Evolutionary conservation across 2,329 filamentous ascomycete species (phyloP).

Genomic region (Juglanconis sp.): DNA sequence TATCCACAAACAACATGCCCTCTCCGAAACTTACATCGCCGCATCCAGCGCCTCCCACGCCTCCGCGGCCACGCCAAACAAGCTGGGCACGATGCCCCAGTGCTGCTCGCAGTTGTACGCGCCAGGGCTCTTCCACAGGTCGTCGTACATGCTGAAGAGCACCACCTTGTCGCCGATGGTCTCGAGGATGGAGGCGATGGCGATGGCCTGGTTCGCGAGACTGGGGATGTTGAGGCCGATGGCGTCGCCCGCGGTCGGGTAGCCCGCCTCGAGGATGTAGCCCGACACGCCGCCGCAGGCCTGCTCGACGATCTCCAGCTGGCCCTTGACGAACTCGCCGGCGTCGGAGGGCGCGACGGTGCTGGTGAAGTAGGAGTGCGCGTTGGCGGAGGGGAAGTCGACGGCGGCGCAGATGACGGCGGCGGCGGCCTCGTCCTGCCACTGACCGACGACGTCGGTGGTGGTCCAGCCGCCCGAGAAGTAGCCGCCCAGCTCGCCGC

Average conservation of each 20-base stretch:
- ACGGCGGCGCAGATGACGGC: constrained; percentile 66
- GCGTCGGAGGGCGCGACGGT: constrained; percentile 60
- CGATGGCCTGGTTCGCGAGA: constrained; percentile 61
- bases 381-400: constrained; percentile 79
- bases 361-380: constrained; percentile 92
- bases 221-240: constrained; percentile 75
- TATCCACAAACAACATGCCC: background rate
- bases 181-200: constrained; percentile 68
- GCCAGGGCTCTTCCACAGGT: constrained; percentile 76
- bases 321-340: constrained; percentile 70
- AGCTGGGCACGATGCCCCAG: constrained; percentile 63
- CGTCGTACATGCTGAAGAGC: constrained; percentile 79
- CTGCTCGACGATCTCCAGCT: constrained; percentile 67
- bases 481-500: constrained; percentile 60
- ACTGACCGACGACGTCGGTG: constrained; percentile 78
- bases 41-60: constrained; percentile 6
- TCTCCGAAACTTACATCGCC: background rate
- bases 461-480: constrained; percentile 78
- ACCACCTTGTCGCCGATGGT: constrained; percentile 65
- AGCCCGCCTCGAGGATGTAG: constrained; percentile 87
- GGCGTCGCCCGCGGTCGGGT: constrained; percentile 68
- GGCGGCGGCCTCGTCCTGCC: constrained; percentile 60
- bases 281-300: constrained; percentile 70
- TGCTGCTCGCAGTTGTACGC: constrained; percentile 71
- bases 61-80: constrained; percentile 35